Conservation (phyloP, 345 rosid genomes). For the Chamaenerion angustifolium region DNA sequence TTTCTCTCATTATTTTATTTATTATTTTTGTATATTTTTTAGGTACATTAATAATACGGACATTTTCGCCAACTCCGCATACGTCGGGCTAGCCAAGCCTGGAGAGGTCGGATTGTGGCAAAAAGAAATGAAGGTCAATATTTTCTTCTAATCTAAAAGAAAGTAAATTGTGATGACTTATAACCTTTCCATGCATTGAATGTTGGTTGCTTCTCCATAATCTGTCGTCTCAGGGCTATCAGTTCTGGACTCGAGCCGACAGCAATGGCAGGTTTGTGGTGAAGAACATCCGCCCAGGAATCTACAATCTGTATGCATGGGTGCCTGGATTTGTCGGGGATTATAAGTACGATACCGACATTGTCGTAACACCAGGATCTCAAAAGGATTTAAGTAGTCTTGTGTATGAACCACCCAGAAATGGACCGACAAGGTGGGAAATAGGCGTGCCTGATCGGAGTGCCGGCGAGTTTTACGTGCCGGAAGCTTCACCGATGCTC, state of each 20-base stretch:
- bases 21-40: background rate
- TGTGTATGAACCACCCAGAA: conserved; percentile 25
- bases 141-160: background rate
- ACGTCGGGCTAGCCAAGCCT: conserved; percentile 29
- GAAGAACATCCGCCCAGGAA: conserved; percentile 18
- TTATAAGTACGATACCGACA: conserved; percentile 10
- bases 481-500: conserved; percentile 15
- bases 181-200: no score
- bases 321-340: conserved; percentile 29
- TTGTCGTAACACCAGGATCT: conserved; percentile 17
- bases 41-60: conserved; percentile 4
- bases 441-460: conserved; percentile 27
- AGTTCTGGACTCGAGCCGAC: conserved; percentile 25
- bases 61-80: conserved; percentile 9
- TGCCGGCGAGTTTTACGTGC: conserved; percentile 29
- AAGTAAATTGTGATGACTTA: no score
- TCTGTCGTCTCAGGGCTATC: no score
- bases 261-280: conserved; percentile 16
- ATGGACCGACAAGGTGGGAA: conserved; percentile 36
- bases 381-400: conserved; percentile 10
- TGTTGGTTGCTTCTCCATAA: no score
- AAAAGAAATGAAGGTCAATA: conserved; percentile 16
- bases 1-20: no score
- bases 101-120: conserved; percentile 38
- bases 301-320: conserved; percentile 24